Evolutionary conservation across 441 rosid species (phyloP), one percentile per base, ranked within the genome.

Genomic region (Croton laevigatus): DNA sequence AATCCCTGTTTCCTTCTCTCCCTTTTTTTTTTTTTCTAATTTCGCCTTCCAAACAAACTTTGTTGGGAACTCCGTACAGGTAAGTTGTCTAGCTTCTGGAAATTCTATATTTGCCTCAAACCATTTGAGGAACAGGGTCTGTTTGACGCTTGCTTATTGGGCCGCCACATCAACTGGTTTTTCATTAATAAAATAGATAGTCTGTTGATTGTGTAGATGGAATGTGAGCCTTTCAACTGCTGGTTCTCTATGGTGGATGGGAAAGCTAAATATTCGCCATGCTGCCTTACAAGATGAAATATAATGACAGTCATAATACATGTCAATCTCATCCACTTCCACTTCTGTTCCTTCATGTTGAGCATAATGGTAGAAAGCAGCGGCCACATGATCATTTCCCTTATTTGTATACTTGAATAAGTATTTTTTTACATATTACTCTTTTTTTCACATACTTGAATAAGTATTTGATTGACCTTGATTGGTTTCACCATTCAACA

Each of bases 321-420:
- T 8, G 0, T 27, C 11, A 5, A 32, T 55, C 22, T 11, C 12
- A 20, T 55, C 34, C 1, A 55, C 59, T 7, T 20, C 34, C n/a
- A n/a, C n/a, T n/a, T n/a, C n/a, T n/a, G n/a, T n/a, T n/a, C 48
- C 59, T 54, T 54, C 62, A 17, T 58, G 17, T 23, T 58, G n/a
- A 4, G 3, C 13, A 6, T 1, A 11, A 3, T 13, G 5, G 11
- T 17, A 27, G 32, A 27, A 55, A n/a, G 48, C 8, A 19, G 19
- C 19, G 14, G 48, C 38, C 5, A 19, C 5, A 2, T 60, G 6
- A 17, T 66, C 59, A 49, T n/a, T 42, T 0, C 32, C 48, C n/a
- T 68, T 68, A 17, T 55, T 68, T 0, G 55, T 20, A 13, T 68
- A 68, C n/a, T n/a, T n/a, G n/a, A n/a, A n/a, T n/a, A n/a, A n/a